phyloP scores from a whole-genome alignment of 441 rosid species.

The Bruguiera hainesii region DNA sequence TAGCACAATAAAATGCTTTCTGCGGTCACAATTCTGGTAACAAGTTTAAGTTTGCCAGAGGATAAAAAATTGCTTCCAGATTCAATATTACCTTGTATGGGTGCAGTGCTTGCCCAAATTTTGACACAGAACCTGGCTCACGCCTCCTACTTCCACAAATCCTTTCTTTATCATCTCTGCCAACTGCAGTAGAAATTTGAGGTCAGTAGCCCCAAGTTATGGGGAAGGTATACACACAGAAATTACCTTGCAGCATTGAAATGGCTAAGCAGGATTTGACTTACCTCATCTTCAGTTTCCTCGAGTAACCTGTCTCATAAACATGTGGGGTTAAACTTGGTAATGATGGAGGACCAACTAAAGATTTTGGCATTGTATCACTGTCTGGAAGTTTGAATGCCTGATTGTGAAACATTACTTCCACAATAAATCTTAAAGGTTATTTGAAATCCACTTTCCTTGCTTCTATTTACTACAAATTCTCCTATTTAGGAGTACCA shows the following conservation, averaged over 20 bases:
- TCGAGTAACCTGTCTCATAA: slow-evolving; percentile 60
- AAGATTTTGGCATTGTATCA: neutral
- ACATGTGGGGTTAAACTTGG: slow-evolving; percentile 22
- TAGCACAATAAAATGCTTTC: neutral
- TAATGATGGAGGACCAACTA: slow-evolving; percentile 1
- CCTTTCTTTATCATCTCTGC: slow-evolving; percentile 70
- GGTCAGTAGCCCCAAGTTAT: slow-evolving; percentile 1
- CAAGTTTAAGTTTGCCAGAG: neutral
- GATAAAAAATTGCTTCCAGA: neutral
- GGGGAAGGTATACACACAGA: neutral
- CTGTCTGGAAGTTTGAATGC: neutral
- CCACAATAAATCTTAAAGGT: too few species aligned
- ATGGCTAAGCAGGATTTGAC: slow-evolving; percentile 13
- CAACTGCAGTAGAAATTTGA: slow-evolving; percentile 40
- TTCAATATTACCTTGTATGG: slow-evolving; percentile 46
- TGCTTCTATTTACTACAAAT: neutral
- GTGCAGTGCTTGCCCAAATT: slow-evolving; percentile 77
- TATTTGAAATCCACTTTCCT: too few species aligned
- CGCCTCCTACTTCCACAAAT: slow-evolving; percentile 60
- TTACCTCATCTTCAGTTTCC: slow-evolving; percentile 90
- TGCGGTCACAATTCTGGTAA: neutral
- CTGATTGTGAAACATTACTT: too few species aligned
- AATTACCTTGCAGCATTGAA: slow-evolving; percentile 3
- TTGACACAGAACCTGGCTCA: slow-evolving; percentile 68
- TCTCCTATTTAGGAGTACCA: neutral